Base-by-base conservation (phyloP, 495 filamentous ascomycete genomes). In the Penicillium maclennaniae region DNA sequence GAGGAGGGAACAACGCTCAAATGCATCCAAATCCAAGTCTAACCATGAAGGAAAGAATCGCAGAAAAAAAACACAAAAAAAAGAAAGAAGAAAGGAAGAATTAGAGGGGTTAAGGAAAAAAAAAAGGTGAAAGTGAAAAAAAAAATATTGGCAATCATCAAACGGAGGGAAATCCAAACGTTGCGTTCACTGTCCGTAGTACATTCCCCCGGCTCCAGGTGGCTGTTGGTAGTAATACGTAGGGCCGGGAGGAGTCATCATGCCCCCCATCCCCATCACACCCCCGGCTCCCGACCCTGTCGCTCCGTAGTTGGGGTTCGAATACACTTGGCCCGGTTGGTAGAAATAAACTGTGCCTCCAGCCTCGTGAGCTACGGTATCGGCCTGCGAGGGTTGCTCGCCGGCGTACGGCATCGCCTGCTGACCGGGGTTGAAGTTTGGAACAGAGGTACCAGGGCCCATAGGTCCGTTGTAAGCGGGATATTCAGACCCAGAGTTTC, bases 291-390 rank as follows among this genome's bases (percentile, higher is more conserved):
- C 82, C 50, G 73, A 73, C 55, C 69, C 78, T 43, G 70, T 74
- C 49, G 79, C 67, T 26, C 78, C 69, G 40, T 59, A 67, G 52
- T 83, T 78, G 8, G 79, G 63, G 39, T 78, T 77, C 10, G 71
- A 58, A 47, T 72, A 73, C 51, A 90, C 73, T 66, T 93, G 87
- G 9, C 84, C 78, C 27, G 87, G 78, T 61, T 95, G 86, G 53
- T 91, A 91, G 66, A 96, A 99, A 68, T 96, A 97, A 4, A 96
- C 91, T 76, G 92, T 97, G 43, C 95, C 93, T 56, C 92, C 91
- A 56, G 84, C 82, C 71, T 97, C 93, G 63, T 96, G 92, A 3
- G 91, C 89, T 44, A 97, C 87, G 25, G 89, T 87, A 57, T 82
- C 86, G 7, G 81, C 67, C 49, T 83, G 81, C 4, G 79, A 70